phyloP scores from a whole-genome alignment of 805 yeast genomes.

The Ogataea pignaliae region DNA sequence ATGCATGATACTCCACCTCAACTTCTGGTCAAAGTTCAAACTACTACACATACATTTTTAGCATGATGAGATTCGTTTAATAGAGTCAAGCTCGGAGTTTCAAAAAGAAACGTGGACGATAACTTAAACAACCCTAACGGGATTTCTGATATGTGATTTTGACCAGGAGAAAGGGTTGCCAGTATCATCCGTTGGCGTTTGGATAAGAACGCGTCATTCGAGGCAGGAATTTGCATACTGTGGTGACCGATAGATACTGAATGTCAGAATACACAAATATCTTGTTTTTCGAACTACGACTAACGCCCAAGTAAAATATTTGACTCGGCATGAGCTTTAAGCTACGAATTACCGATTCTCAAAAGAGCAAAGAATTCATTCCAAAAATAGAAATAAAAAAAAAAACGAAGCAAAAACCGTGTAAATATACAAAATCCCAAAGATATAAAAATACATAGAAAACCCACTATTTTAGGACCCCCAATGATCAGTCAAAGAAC shows the following conservation, averaged over 20 bases:
- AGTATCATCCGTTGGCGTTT: too few species aligned
- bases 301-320: too few species aligned
- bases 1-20: not conserved
- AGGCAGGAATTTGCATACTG: too few species aligned
- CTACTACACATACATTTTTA: slow-evolving; percentile 8
- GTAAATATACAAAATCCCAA: not conserved
- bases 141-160: slow-evolving; percentile 16
- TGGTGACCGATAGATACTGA: too few species aligned
- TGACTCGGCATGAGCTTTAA: too few species aligned
- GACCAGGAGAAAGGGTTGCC: not conserved
- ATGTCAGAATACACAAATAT: too few species aligned
- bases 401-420: not conserved
- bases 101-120: slow-evolving; percentile 51
- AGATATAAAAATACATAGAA: not conserved
- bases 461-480: slow-evolving; percentile 5
- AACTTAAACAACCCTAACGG: slow-evolving; percentile 19
- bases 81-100: slow-evolving; percentile 89
- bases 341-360: too few species aligned
- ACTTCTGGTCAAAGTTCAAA: not conserved
- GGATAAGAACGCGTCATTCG: too few species aligned
- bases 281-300: too few species aligned
- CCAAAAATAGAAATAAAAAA: slow-evolving; percentile 2
- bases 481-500: slow-evolving; percentile 32
- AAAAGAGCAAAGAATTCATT: slow-evolving; percentile 1
- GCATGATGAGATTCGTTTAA: slow-evolving; percentile 69